Evolutionary conservation across 805 yeast genomes (phyloP), one percentile per base, ranked within the genome.

Genomic region (Candida chilensis): DNA sequence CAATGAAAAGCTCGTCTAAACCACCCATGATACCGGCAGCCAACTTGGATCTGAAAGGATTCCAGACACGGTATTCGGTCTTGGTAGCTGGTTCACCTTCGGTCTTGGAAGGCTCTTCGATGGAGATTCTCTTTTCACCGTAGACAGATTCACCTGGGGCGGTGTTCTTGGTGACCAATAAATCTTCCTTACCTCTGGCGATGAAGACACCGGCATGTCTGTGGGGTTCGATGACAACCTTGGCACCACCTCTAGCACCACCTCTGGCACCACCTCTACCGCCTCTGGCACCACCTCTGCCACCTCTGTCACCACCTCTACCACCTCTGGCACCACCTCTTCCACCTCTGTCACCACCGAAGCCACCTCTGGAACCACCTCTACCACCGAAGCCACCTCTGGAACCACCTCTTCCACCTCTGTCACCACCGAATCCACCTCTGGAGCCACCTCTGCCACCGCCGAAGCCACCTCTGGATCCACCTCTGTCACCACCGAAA

Each of bases 1-100:
- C 94, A 64, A 92, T 83, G 71, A 87, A 94, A 48, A 92, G 67
- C 68, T 92, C 96, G 59, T 90, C 98, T 47, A 92, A 67, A 82
- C 98, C 98, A 68, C 98, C 98, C 86, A 92, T 84, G 46, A 92
- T 85, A 83, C 98, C 98, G 40, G 98, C 98, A 58, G 98, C 98
- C 69, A 92, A 72, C 76, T 92, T 92, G 37, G 97, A 90, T 79
- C 98, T 83, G 83, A 92, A 92, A 41, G 98, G 98, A 68, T 92
- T 92, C 98, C 98, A 92, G 46, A 92, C 98, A 76, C 98, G 88
- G 79, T 92, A 92, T 71, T 92, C 98, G 38, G 78, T 74, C 73
- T 92, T 92, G 53, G 96, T 87, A 43, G 92, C 78, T 45, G 92
- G 84, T 36, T 78, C 84, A 53, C 81, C 82, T 52, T 82, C 94